phyloP scores from a whole-genome alignment of 1,284 basidiomycete species.

The Lentinula novae-zelandiae region DNA sequence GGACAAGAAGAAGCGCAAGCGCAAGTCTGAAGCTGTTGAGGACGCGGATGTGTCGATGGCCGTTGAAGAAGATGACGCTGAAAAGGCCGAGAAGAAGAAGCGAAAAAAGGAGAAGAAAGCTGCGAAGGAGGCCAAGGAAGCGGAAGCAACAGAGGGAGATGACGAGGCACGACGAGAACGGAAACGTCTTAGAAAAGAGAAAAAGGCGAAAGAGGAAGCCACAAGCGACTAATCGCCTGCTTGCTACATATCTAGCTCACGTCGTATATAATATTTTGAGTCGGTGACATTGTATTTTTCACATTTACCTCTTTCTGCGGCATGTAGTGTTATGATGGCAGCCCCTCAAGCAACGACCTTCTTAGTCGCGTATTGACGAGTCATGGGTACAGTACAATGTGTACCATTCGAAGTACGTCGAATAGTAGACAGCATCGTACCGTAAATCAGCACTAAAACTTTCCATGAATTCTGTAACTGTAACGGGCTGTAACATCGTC shows the following conservation, averaged over 20 bases:
- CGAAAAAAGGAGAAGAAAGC: conserved; percentile 55
- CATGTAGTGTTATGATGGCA: too few relatives aligned
- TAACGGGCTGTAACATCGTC: too few relatives aligned
- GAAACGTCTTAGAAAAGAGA: conserved; percentile 68
- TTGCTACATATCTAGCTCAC: not conserved
- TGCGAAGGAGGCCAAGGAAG: conserved; percentile 44
- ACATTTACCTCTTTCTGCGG: not conserved
- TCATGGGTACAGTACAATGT: too few relatives aligned
- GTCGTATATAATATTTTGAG: not conserved
- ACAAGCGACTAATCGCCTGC: conserved; percentile 13
- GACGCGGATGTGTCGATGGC: conserved; percentile 41
- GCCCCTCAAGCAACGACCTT: too few relatives aligned
- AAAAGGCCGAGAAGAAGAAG: conserved; percentile 45
- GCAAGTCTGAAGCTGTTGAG: conserved; percentile 59
- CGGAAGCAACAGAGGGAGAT: conserved; percentile 41
- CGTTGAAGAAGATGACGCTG: conserved; percentile 34
- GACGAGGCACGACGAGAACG: conserved; percentile 60
- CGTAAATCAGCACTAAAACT: too few relatives aligned
- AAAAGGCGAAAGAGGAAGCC: conserved; percentile 53
- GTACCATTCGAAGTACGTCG: too few relatives aligned
- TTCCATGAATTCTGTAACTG: too few relatives aligned
- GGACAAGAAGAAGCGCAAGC: conserved; percentile 77
- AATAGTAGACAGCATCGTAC: too few relatives aligned
- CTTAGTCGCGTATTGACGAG: too few relatives aligned
- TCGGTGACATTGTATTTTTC: not conserved